phyloP scores from a whole-genome alignment of 2,329 filamentous ascomycete genomes.

The Sclerotinia nivalis region DNA sequence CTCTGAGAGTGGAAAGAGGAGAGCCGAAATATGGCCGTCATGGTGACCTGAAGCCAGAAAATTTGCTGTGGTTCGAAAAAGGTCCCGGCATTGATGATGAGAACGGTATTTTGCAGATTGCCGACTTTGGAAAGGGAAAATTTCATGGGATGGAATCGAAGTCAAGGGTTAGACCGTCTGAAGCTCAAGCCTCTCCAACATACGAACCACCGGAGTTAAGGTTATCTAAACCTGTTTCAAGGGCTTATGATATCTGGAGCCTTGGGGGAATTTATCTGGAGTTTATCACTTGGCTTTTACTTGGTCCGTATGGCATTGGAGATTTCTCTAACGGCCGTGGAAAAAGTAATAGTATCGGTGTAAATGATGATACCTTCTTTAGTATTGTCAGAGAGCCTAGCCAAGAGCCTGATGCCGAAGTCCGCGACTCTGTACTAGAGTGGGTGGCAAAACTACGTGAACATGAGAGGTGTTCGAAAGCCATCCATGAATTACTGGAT shows the following conservation, averaged over 20 bases:
- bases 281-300: conserved; percentile 42
- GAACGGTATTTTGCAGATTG: conserved; percentile 28
- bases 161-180: conserved; percentile 34
- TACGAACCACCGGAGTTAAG: conserved; percentile 46
- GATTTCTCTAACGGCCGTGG: conserved; percentile 26
- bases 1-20: no score
- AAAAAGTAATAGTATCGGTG: neutral
- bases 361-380: conserved; percentile 32
- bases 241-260: conserved; percentile 44
- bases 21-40: conserved; percentile 33
- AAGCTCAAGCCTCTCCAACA: conserved; percentile 34
- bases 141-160: conserved; percentile 41
- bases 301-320: conserved; percentile 31
- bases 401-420: conserved; percentile 16
- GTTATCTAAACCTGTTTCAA: conserved; percentile 37
- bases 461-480: conserved; percentile 26
- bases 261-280: conserved; percentile 44
- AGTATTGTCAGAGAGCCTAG: conserved; percentile 17
- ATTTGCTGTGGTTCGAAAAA: conserved; percentile 30
- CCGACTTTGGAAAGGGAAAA: conserved; percentile 33
- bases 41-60: conserved; percentile 35
- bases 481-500: conserved; percentile 30
- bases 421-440: conserved; percentile 24
- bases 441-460: conserved; percentile 28
- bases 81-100: conserved; percentile 34